phyloP scores from a whole-genome alignment of 441 rosid species.

The Omphalea diandra region DNA sequence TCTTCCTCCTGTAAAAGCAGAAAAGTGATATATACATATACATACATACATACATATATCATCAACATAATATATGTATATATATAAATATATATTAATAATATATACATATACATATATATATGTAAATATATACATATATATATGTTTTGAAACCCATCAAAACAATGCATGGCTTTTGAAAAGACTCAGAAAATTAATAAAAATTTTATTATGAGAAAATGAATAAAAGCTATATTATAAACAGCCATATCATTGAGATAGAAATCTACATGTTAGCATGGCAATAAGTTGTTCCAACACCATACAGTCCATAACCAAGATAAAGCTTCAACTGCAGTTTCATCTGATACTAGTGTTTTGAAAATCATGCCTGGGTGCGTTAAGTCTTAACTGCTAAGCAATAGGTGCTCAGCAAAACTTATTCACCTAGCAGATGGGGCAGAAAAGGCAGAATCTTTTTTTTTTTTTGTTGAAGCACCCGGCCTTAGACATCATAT shows the following conservation, averaged over 20 bases:
- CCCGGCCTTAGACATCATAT: not conserved
- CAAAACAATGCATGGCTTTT: not conserved
- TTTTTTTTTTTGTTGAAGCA: too few relatives aligned
- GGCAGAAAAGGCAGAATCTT: not conserved
- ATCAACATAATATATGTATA: too few relatives aligned
- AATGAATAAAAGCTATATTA: not conserved
- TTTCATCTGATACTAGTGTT: not conserved
- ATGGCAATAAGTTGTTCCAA: conserved; percentile 2
- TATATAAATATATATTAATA: not conserved
- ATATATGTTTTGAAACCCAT: too few relatives aligned
- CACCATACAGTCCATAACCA: not conserved
- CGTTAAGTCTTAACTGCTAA: not conserved
- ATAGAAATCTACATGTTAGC: not conserved
- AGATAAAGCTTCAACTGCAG: not conserved
- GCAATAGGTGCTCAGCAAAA: not conserved
- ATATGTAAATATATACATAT: too few relatives aligned
- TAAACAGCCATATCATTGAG: not conserved
- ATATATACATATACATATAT: too few relatives aligned
- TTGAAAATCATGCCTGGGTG: not conserved
- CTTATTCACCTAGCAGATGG: too few relatives aligned
- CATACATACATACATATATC: too few relatives aligned
- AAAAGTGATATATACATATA: too few relatives aligned
- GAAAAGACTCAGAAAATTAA: too few relatives aligned
- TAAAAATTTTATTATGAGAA: too few relatives aligned
- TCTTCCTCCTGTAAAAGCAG: conserved; percentile 69